These are phyloP conservation scores for Pisolithus thermaeus DNA, from an alignment of 1,284 basidiomycete genomes.

Conservation along the genomic window DNA sequence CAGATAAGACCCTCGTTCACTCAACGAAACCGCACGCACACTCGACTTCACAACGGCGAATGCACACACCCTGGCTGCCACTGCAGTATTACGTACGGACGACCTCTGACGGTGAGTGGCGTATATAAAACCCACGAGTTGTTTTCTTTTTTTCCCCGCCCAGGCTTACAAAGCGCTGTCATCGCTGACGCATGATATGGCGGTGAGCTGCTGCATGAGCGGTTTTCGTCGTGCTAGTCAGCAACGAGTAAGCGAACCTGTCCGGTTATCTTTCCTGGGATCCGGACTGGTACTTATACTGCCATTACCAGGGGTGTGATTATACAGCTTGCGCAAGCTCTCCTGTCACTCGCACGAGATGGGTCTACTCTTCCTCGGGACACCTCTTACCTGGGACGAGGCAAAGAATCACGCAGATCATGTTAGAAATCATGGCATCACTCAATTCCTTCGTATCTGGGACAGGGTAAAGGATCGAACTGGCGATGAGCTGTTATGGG, in stretches of 20 bases:
- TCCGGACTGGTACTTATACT: neutral
- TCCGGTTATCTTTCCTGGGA: neutral
- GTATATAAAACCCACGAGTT: too few species aligned
- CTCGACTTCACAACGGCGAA: too few species aligned
- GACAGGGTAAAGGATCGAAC: constrained; percentile 84
- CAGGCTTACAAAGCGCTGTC: neutral
- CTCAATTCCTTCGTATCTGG: constrained; percentile 94
- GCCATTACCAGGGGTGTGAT: neutral
- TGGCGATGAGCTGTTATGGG: constrained; percentile 97
- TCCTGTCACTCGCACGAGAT: constrained; percentile 37
- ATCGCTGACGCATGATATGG: neutral
- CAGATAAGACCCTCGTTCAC: too few species aligned
- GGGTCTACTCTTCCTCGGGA: constrained; percentile 94
- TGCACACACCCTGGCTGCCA: too few species aligned
- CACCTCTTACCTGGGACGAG: constrained; percentile 90
- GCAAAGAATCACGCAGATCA: constrained; percentile 86
- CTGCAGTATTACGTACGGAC: too few species aligned
- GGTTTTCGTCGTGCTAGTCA: neutral
- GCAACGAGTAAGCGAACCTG: neutral
- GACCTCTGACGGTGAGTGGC: too few species aligned
- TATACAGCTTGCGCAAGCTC: neutral
- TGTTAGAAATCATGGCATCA: constrained; percentile 89
- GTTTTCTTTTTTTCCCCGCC: too few species aligned
- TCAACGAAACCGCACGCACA: too few species aligned
- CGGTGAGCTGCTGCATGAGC: neutral